phyloP scores from a whole-genome alignment of 306 rosid species.

The Sicyos baderoa region DNA sequence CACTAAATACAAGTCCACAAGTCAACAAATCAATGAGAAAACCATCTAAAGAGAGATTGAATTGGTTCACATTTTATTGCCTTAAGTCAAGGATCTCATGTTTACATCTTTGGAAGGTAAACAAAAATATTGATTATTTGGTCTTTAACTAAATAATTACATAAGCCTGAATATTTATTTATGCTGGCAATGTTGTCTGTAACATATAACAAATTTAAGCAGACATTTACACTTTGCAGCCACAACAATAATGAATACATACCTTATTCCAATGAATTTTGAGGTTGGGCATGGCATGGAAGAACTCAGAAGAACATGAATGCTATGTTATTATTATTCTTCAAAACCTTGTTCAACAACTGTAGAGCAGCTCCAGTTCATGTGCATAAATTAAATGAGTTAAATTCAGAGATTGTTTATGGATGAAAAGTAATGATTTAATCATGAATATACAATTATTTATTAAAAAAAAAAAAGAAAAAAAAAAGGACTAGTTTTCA shows the following conservation, averaged over 20 bases:
- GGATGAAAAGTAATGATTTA: neutral
- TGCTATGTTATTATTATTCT: neutral
- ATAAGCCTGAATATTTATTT: neutral
- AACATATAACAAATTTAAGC: neutral
- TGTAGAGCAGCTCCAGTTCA: neutral
- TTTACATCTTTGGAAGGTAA: neutral
- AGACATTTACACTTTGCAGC: constrained; percentile 13
- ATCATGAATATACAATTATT: neutral
- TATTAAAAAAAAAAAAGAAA: neutral
- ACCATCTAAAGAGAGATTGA: neutral
- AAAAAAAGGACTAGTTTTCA: neutral
- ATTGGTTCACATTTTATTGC: neutral
- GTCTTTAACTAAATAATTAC: neutral
- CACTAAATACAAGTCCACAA: neutral
- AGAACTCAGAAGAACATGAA: constrained; percentile 8
- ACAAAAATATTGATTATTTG: neutral
- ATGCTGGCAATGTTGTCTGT: neutral
- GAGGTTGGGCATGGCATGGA: neutral
- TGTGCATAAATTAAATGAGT: neutral
- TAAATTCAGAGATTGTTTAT: neutral
- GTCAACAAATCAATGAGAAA: neutral
- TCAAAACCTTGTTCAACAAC: neutral
- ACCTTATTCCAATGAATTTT: neutral
- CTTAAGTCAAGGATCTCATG: neutral
- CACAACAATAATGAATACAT: constrained; percentile 1